These are phyloP conservation scores for Podaxis sp. DNA, from an alignment of 768 basidiomycete species.

Conservation along the genomic window DNA sequence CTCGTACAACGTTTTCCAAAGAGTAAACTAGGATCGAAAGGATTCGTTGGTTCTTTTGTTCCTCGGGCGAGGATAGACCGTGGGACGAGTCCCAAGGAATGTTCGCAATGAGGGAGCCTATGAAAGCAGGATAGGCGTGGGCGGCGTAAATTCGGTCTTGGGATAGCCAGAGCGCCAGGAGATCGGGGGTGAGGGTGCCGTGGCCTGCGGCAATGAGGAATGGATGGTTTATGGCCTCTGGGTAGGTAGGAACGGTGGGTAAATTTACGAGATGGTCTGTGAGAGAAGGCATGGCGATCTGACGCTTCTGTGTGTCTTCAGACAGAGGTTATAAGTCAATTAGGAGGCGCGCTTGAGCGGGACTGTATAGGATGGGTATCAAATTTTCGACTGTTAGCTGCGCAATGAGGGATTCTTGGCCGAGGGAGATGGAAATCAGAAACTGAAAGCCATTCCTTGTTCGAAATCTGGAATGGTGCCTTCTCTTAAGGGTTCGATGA, in stretches of 20 bases:
- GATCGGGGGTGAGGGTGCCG: constrained; percentile 43
- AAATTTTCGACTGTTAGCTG: not conserved
- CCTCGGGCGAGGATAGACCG: constrained; percentile 30
- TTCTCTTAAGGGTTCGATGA: not conserved
- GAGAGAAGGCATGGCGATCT: constrained; percentile 18
- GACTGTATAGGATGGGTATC: not conserved
- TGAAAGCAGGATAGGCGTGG: constrained; percentile 72
- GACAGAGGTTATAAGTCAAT: not conserved
- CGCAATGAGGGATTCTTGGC: not conserved
- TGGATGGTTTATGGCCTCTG: constrained; percentile 49
- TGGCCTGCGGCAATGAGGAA: constrained; percentile 63
- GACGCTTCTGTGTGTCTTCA: not conserved
- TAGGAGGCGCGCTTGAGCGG: not conserved
- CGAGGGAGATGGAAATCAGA: not conserved
- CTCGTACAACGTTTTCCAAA: constrained; percentile 57
- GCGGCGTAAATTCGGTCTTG: constrained; percentile 78
- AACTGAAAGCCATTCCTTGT: not conserved
- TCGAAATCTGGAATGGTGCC: not conserved
- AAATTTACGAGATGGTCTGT: constrained; percentile 39
- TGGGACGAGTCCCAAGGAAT: constrained; percentile 49
- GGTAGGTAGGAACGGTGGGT: constrained; percentile 37
- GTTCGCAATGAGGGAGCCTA: constrained; percentile 60
- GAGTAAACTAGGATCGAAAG: constrained; percentile 51
- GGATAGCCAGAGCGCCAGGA: constrained; percentile 62
- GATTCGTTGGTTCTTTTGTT: constrained; percentile 37